Evolutionary conservation across 225 moss, liverwort and hornwort species (phyloP).

Genomic region (Lunularia cruciata): DNA sequence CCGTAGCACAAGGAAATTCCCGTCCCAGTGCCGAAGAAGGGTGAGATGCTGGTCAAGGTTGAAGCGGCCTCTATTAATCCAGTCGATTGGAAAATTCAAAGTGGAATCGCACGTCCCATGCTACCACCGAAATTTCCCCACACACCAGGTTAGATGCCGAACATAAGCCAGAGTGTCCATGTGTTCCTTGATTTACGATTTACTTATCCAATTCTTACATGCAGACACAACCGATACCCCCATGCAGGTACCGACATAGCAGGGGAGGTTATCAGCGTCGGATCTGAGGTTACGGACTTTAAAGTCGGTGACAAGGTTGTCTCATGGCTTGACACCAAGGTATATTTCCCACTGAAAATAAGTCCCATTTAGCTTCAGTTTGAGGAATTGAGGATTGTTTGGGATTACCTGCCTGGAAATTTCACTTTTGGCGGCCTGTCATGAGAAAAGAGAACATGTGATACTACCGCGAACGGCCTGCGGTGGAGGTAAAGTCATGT

Average conservation of each 20-base stretch:
- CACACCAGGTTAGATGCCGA: constrained; percentile 46
- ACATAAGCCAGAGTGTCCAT: background rate
- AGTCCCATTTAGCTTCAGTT: background rate
- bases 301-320: constrained; percentile 56
- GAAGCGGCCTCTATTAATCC: constrained; percentile 64
- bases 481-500: no score
- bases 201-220: background rate
- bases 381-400: background rate
- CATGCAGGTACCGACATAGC: constrained; percentile 65
- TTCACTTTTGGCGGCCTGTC: no score
- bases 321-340: constrained; percentile 48
- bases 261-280: constrained; percentile 63
- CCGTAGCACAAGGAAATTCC: constrained; percentile 46
- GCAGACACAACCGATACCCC: background rate
- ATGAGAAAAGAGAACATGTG: no score
- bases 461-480: no score
- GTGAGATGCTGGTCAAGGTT: constrained; percentile 65
- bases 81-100: constrained; percentile 63
- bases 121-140: constrained; percentile 52
- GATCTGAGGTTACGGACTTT: constrained; percentile 46
- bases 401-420: background rate
- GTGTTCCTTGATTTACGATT: background rate
- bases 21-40: constrained; percentile 46
- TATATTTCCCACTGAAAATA: no score
- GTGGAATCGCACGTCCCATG: constrained; percentile 36